A percentile compares a stretch with the other conserved stretches of the same genome.
These are phyloP conservation scores for Lantana camara DNA, from an alignment of 257 asterid genomes.

Conservation along the genomic window DNA sequence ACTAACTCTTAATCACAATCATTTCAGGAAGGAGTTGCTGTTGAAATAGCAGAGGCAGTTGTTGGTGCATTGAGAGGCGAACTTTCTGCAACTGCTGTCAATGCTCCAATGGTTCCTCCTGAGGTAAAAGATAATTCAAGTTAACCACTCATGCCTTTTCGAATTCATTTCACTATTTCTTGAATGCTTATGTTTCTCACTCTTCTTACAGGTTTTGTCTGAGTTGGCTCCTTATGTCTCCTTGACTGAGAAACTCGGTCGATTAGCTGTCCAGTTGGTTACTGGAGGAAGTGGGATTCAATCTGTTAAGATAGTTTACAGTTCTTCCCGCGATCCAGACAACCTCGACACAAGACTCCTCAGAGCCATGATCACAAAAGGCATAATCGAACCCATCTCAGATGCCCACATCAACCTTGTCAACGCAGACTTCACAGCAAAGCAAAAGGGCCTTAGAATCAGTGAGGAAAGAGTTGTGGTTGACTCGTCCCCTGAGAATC, in stretches of 20 bases:
- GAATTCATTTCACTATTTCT: not conserved
- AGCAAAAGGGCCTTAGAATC: constrained; percentile 89
- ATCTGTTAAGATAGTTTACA: constrained; percentile 77
- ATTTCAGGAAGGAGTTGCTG: constrained; percentile 94
- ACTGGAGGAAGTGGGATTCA: constrained; percentile 93
- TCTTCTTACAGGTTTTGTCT: constrained; percentile 67
- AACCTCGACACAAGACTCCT: constrained; percentile 91
- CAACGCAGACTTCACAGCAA: constrained; percentile 94
- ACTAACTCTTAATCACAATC: not conserved
- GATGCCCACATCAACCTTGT: constrained; percentile 86
- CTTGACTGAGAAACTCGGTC: constrained; percentile 92
- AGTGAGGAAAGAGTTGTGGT: constrained; percentile 70
- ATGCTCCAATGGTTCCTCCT: constrained; percentile 99
- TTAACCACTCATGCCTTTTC: not conserved
- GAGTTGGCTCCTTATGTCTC: constrained; percentile 87
- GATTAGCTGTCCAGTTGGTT: constrained; percentile 86
- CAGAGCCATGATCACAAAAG: constrained; percentile 96
- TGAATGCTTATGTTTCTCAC: not conserved
- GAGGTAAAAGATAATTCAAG: constrained; percentile 48
- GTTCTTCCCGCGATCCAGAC: constrained; percentile 80
- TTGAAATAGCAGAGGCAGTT: constrained; percentile 98
- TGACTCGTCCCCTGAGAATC: constrained; percentile 68
- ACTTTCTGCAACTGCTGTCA: constrained; percentile 96
- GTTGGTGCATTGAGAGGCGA: constrained; percentile 95
- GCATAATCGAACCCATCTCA: constrained; percentile 92